These are phyloP conservation scores for Cercospora zeae-maydis DNA, from an alignment of 2,329 filamentous ascomycete species.

Conservation along the genomic window DNA sequence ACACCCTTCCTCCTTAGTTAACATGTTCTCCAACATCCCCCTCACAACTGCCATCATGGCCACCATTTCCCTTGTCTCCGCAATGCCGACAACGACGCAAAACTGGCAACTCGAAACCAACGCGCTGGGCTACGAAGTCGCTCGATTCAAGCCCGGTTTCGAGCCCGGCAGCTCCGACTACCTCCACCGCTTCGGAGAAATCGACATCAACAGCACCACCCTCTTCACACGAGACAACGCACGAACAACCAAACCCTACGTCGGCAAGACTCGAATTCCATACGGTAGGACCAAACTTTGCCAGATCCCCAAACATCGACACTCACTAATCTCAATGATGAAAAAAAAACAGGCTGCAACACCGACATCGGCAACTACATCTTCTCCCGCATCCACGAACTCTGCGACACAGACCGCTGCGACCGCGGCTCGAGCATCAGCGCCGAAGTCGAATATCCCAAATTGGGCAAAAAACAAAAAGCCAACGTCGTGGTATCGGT, in stretches of 20 bases:
- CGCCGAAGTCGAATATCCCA: conserved; percentile 2
- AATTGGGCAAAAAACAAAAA: background rate
- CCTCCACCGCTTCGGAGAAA: background rate
- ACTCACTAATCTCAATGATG: background rate
- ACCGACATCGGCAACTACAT: conserved; percentile 6
- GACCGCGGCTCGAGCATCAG: background rate
- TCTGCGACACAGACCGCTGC: conserved; percentile 4
- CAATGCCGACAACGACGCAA: background rate
- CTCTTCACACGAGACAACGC: background rate
- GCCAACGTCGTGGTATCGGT: background rate
- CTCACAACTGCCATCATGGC: background rate
- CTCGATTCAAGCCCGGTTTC: conserved; percentile 5
- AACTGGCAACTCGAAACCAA: conserved; percentile 9
- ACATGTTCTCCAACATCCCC: background rate
- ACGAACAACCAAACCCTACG: conserved; percentile 1
- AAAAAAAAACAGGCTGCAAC: conserved; percentile 1
- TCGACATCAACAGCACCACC: background rate
- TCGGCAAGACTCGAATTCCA: conserved; percentile 4
- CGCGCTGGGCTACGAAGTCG: background rate
- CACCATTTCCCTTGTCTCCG: background rate
- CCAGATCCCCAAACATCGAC: background rate
- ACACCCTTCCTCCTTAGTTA: background rate
- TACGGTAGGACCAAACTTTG: background rate
- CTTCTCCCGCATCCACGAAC: conserved; percentile 6
- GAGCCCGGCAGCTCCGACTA: conserved; percentile 9